Base-by-base conservation (phyloP, 257 asterid species). In the Galeopsis tetrahit region DNA sequence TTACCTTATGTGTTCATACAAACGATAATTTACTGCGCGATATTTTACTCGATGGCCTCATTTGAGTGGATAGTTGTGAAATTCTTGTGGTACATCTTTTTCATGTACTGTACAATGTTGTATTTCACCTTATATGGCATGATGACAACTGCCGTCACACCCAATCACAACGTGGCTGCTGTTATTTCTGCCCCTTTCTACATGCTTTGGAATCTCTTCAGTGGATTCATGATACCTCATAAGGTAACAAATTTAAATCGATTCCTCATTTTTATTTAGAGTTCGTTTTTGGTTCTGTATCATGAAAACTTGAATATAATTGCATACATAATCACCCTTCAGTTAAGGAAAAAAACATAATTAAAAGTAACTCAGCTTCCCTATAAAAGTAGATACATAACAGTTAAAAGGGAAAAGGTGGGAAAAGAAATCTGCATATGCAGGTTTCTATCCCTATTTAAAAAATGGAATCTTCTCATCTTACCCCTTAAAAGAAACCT, bases 61-160 rank as follows among this genome's bases (percentile, higher is more conserved):
- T 93, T 86, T 68, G 98, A 91, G 83, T 91, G 98, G 97, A 69
- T 79, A 17, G 79, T 72, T 36, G 60, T 85, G 2, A 93, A 93
- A 71, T 84, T 91, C 63, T 11, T 89, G 72, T 86, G 91, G 92
- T 91, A 89, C 87, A 72, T 71, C 15, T 89, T 82, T 76, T 86
- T 89, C 52, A 93, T 87, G 95, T 93, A 83, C 85, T 91, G 85
- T 74, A 88, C 97, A 3, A 84, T 91, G 89, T 66, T 89, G 77
- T 93, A 91, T 82, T 93, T 93, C 90, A 93, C 98, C 78, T 86
- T 84, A 28, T 90, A 86, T 34, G 98, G 98, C 71, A 93, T 93
- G 98, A 93, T 93, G 98, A 93, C 97, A 43, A 89, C 97, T 53
- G 96, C 98, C 0, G 91, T 88, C 78, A 88, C 98, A 0, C 98